Percentiles rank a stretch among this genome's conserved stretches.
Conservation (phyloP, 768 basidiomycete species). For the Suillus alpinus region DNA sequence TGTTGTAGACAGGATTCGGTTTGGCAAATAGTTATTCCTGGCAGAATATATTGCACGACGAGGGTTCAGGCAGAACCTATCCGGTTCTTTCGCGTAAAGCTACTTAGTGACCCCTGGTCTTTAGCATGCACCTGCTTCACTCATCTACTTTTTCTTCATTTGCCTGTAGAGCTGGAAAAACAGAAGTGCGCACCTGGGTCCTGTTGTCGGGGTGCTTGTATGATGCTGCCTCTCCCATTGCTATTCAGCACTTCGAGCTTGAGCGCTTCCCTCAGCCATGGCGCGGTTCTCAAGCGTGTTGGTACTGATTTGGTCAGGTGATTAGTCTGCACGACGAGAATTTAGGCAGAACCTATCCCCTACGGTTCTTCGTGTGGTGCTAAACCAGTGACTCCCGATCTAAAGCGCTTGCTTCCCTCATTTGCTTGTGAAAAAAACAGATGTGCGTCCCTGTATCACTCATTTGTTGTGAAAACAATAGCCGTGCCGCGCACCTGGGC, state of each 20-base stretch:
- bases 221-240: neutral
- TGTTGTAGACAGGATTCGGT: neutral
- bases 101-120: neutral
- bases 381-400: too few relatives aligned
- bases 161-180: neutral
- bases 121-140: neutral
- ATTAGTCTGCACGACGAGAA: neutral
- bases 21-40: neutral
- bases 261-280: neutral
- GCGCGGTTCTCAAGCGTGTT: neutral
- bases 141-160: neutral
- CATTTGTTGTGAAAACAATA: too few relatives aligned
- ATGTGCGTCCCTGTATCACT: too few relatives aligned
- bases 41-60: neutral
- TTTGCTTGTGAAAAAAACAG: too few relatives aligned
- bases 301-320: neutral
- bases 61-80: neutral
- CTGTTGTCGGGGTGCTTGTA: neutral
- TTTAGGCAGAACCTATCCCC: neutral
- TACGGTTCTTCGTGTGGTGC: too few relatives aligned
- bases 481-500: too few relatives aligned
- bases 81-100: neutral
- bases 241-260: neutral
- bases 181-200: neutral
- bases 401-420: too few relatives aligned